Evolutionary conservation across 345 rosid species (phyloP), one percentile per base, ranked within the genome.

Genomic region (Hibiscus syriacus): DNA sequence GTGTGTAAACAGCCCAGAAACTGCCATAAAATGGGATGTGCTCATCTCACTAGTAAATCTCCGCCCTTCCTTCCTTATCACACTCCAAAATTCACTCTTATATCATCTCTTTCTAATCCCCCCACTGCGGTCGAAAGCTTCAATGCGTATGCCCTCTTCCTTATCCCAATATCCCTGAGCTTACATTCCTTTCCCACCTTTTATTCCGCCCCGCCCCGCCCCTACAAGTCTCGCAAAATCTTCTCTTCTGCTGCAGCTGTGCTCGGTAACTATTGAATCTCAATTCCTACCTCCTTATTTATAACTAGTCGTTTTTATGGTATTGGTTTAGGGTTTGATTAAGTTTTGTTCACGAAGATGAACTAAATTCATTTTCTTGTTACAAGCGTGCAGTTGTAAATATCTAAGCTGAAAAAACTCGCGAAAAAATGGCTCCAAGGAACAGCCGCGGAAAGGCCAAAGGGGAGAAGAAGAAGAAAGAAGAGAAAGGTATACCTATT

Each of bases 11-110:
- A n/a, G 49, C 65, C 48, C 27, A 59, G 64, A 36, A 59, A 36
- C 46, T 17, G 64, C 45, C 65, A 60, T 20, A 60, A 60, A 60
- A 38, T 13, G 86, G 65, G 89, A 89, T 75, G 78, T 78, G 79
- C 30, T 72, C 90, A 72, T 77, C 87, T 74, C 84, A 80, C 90
- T 45, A 82, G 77, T 86, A 78, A 94, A 87, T 91, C 95, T 89
- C 94, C 88, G 86, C 99, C 99, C 96, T 89, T 89, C 92, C 95
- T 93, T 84, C 87, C 99, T 93, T 90, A 89, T 90, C 99, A 78
- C 76, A 74, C 90, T 49, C 67, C 81, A 20, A 11, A 64, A 41
- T 61, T 64, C 72, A 52, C 77, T 66, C 71, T 66, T 38, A 43
- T 45, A 45, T 64, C 72, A n/a, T n/a, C n/a, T n/a, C n/a, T n/a